Base-by-base conservation (phyloP, 306 rosid species). In the Acacia melanoxylon region DNA sequence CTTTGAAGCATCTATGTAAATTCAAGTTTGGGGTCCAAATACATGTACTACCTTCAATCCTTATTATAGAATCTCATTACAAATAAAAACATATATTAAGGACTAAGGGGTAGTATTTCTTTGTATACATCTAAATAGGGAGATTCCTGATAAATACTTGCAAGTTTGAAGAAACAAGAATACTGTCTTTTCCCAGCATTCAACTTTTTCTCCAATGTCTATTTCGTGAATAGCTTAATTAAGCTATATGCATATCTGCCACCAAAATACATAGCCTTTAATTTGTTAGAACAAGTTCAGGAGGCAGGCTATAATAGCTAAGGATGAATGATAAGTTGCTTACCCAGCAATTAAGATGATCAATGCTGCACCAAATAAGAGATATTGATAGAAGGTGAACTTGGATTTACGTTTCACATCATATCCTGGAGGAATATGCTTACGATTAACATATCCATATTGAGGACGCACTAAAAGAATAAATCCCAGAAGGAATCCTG, bases 401-500 rank as follows among this genome's bases (percentile, higher is more conserved):
- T 82, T 95, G 35, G 94, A 20, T 87, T 91, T 95, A 35, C 83
- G 88, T 76, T 83, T 87, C 2, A 78, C 35, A 15, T 89, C 81
- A 63, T 88, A 89, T 45, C 94, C 95, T 10, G 92, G 69, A 61
- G 98, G 98, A 68, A 93, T 68, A 84, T 93, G 69, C 85, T 82
- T 93, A 70, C 78, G 83, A 82, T 74, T 91, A 41, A 92, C 85
- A 68, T 93, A 95, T 80, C 99, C 99, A 49, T 67, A 93, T 80
- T 93, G 98, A 77, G 97, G 99, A 54, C 97, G 94, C 78, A 93
- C 86, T 8, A 95, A 29, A 76, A 93, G 88, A 79, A 89, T 37
- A 75, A 95, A 95, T 27, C 99, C 97, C 0, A 92, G 92, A 77
- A 95, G 88, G 83, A 89, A 87, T 14, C 99, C 99, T 0, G 94